Percentiles rank a stretch among this genome's conserved stretches.
phyloP scores from a whole-genome alignment of 257 asterid genomes.

The Apocynum venetum region DNA sequence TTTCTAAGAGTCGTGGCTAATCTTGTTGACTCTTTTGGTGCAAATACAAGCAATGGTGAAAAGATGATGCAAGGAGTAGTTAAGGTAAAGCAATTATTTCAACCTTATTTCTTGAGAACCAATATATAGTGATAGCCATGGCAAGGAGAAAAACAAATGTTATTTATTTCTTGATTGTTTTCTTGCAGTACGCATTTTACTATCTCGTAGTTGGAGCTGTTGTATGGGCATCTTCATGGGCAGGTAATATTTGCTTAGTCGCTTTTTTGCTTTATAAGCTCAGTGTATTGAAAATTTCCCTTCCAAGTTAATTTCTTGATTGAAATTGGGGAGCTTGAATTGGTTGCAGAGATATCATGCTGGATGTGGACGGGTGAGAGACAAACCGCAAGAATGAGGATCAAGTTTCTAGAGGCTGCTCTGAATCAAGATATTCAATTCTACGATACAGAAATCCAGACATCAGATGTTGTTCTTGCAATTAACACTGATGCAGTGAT shows the following conservation, averaged over 20 bases:
- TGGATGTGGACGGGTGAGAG: slow-evolving; percentile 99
- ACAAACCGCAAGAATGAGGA: slow-evolving; percentile 84
- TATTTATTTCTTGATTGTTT: slow-evolving; percentile 19
- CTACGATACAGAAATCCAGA: slow-evolving; percentile 83
- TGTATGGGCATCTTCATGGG: slow-evolving; percentile 99
- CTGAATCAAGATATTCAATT: slow-evolving; percentile 78
- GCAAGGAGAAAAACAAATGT: neutral
- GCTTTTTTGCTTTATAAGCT: neutral
- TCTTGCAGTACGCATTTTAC: slow-evolving; percentile 92
- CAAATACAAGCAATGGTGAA: slow-evolving; percentile 81
- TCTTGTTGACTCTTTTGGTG: slow-evolving; percentile 94
- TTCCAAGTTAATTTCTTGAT: slow-evolving; percentile 10
- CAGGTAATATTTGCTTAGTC: slow-evolving; percentile 45
- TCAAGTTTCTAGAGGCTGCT: slow-evolving; percentile 76
- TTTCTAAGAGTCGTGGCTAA: slow-evolving; percentile 97
- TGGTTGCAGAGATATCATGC: slow-evolving; percentile 80
- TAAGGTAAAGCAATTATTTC: slow-evolving; percentile 42
- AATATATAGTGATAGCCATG: neutral
- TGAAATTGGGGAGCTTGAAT: slow-evolving; percentile 10
- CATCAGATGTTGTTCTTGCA: slow-evolving; percentile 89
- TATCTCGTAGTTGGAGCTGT: slow-evolving; percentile 99
- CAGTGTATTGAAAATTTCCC: neutral
- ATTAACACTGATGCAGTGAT: slow-evolving; percentile 83
- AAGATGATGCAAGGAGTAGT: slow-evolving; percentile 93
- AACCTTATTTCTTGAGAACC: neutral